Evolutionary conservation across 2,329 filamentous ascomycete genomes (phyloP).

Genomic region (Calonectria pauciramosa): DNA sequence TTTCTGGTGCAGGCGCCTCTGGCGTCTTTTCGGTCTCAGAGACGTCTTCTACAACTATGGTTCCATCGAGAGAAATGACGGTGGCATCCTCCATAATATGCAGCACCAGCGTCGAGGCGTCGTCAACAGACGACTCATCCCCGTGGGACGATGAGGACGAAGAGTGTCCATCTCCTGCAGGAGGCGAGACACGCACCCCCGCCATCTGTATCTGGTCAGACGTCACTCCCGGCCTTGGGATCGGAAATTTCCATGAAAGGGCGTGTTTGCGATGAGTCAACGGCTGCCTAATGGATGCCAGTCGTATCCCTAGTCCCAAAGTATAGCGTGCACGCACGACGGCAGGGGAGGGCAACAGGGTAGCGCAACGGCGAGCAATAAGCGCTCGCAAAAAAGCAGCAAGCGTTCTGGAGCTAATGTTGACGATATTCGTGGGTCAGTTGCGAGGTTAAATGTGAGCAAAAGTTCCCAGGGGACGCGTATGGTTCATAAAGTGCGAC

Average conservation of each 20-base stretch:
- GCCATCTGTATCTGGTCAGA: slow-evolving; percentile 21
- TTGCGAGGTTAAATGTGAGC: slow-evolving; percentile 6
- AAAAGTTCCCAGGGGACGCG: slow-evolving; percentile 22
- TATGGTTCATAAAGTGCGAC: neutral
- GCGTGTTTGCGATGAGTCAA: slow-evolving; percentile 24
- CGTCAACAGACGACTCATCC: slow-evolving; percentile 16
- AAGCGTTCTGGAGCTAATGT: neutral
- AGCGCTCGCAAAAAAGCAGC: neutral
- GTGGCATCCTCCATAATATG: slow-evolving; percentile 36
- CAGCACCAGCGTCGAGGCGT: slow-evolving; percentile 7
- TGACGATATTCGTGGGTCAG: neutral
- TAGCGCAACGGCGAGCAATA: neutral
- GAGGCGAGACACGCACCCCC: neutral
- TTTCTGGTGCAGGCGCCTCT: slow-evolving; percentile 25
- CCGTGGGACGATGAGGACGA: slow-evolving; percentile 20
- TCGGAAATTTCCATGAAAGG: neutral
- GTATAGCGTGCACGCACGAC: neutral
- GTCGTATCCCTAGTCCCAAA: neutral
- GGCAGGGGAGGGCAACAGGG: neutral
- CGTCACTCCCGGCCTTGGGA: slow-evolving; percentile 10
- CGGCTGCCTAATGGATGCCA: slow-evolving; percentile 15
- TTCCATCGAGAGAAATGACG: slow-evolving; percentile 10
- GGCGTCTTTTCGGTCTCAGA: neutral
- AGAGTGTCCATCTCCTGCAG: slow-evolving; percentile 10
- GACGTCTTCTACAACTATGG: neutral